Conservation (phyloP, 805 yeast species). For the Yamadazyma nakazawae region DNA sequence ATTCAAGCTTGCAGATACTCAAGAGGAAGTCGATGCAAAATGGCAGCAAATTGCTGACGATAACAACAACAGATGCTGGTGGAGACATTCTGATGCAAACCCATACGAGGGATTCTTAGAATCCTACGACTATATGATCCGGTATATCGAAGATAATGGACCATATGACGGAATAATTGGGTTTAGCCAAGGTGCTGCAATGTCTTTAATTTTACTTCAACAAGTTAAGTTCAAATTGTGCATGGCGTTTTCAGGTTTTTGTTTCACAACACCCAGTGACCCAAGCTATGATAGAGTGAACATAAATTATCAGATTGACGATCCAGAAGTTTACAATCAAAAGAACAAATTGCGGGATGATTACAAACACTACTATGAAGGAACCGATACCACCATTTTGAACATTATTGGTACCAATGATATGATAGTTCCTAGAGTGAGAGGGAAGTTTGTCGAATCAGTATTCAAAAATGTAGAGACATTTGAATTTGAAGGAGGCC, state of each 20-base stretch:
- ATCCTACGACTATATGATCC: conserved; percentile 22
- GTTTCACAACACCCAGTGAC: conserved; percentile 26
- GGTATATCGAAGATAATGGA: conserved; percentile 32
- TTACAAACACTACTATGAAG: conserved; percentile 19
- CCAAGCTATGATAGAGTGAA: conserved; percentile 11
- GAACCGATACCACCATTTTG: conserved; percentile 22
- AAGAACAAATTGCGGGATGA: conserved; percentile 19
- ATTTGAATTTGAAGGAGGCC: conserved; percentile 36
- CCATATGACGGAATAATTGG: conserved; percentile 43
- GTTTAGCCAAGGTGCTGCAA: conserved; percentile 43
- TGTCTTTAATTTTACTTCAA: conserved; percentile 26
- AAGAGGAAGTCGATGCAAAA: conserved; percentile 24
- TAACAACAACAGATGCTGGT: conserved; percentile 37
- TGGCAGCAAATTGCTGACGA: conserved; percentile 30
- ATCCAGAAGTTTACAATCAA: conserved; percentile 19
- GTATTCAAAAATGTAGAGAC: conserved; percentile 17
- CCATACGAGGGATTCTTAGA: conserved; percentile 28
- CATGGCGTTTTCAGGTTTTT: conserved; percentile 31
- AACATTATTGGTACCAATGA: conserved; percentile 32
- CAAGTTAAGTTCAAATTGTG: conserved; percentile 26
- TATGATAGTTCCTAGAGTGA: conserved; percentile 29
- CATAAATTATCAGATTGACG: conserved; percentile 20
- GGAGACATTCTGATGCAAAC: conserved; percentile 21
- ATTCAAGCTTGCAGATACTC: conserved; percentile 24
- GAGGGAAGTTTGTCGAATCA: conserved; percentile 24